Evolutionary conservation across 257 asterid genomes (phyloP).

Genomic region (Thymus quinquecostatus): DNA sequence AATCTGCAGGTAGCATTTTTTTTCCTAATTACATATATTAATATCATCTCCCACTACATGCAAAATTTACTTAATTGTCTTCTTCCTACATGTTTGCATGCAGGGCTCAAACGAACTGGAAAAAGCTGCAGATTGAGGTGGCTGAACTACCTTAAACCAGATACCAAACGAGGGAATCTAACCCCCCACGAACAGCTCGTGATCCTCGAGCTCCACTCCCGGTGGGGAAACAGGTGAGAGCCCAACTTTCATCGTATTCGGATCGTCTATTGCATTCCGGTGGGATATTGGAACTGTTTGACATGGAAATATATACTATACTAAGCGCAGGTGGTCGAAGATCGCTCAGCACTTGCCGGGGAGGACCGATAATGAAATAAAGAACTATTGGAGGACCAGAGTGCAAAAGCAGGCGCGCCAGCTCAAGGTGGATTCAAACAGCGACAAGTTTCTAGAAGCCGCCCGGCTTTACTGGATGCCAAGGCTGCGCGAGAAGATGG

Average conservation of each 20-base stretch:
- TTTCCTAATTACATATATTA: too few relatives aligned
- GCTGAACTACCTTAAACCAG: constrained; percentile 87
- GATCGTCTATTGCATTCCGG: too few relatives aligned
- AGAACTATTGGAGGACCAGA: constrained; percentile 91
- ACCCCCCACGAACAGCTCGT: constrained; percentile 73
- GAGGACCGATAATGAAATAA: constrained; percentile 85
- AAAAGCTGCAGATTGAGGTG: constrained; percentile 89
- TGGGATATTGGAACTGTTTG: not conserved
- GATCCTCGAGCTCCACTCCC: constrained; percentile 85
- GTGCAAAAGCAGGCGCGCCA: constrained; percentile 89
- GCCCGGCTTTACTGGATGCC: constrained; percentile 71
- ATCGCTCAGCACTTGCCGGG: constrained; percentile 81
- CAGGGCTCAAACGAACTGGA: constrained; percentile 86
- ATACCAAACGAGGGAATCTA: constrained; percentile 72
- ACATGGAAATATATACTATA: not conserved
- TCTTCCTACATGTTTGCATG: not conserved
- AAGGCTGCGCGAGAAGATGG: constrained; percentile 59
- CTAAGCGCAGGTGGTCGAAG: constrained; percentile 68
- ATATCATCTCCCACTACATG: not conserved
- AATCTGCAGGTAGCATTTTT: constrained; percentile 58
- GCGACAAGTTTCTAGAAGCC: constrained; percentile 69
- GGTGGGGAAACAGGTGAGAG: constrained; percentile 77
- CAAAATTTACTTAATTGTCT: not conserved
- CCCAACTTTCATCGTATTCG: not conserved
- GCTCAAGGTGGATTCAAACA: constrained; percentile 74